Evolutionary conservation across 2,329 filamentous ascomycete genomes (phyloP), one percentile per base, ranked within the genome.

Genomic region (Daldinia eschscholtzii): DNA sequence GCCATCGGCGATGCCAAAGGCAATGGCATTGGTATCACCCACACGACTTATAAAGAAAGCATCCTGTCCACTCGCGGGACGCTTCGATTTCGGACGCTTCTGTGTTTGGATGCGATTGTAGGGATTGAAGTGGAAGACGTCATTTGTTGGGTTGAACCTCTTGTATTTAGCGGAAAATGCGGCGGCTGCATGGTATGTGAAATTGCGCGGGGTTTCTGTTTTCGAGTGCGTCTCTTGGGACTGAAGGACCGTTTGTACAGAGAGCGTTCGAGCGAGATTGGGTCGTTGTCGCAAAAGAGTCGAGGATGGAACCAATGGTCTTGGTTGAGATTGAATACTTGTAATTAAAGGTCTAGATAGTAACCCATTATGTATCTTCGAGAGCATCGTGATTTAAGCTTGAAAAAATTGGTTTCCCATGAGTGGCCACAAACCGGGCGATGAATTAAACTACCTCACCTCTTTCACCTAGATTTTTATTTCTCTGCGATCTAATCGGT

Each of bases 1-100:
- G 10, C 96, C 96, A 79, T 99, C 96, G 60, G 94, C 94, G 26
- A 99, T 88, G 18, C 93, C 96, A 73, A 99, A 91, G 0, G 94
- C 93, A 10, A 97, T 87, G 44, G 89, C 86, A 41, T 89, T 86
- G 1, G 87, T 87, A 70, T 89, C 88, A 58, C 92, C 93, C n/a
- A 98, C 84, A 26, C 90, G 89, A 77, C 92, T 88, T 74, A 96
- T 91, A 81, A 99, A 99, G 83, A 98, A 98, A 65, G 96, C 93
- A 85, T 99, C 96, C 81, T 99, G 94, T 15, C 96, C 96, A 57
- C 92, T 96, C 65, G 89, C 91, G 57, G 91, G 92, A 26, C 92
- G 89, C 70, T 83, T 86, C 73, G 83, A 84, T 78, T 89, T 88
- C 76, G 87, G 84, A 35, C 77, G 79, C 73, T 85, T 82, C 57